Percentiles rank a stretch among this genome's conserved stretches.
These are phyloP conservation scores for Myochromella boudieri DNA, from an alignment of 768 basidiomycete genomes.

Conservation along the genomic window DNA sequence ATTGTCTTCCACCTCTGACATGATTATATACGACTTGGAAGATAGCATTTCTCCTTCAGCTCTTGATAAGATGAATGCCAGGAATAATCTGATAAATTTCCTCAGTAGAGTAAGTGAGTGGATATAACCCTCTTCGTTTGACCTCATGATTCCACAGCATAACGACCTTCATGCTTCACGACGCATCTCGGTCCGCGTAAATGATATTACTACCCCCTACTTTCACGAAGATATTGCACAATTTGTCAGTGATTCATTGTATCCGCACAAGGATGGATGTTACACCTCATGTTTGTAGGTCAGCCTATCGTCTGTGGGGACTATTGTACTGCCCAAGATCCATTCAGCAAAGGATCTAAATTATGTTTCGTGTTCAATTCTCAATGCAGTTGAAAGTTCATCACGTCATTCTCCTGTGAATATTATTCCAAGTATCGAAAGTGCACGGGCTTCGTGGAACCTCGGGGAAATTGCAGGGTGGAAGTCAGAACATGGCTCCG, in stretches of 20 bases:
- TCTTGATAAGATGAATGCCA: slow-evolving; percentile 58
- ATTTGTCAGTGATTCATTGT: slow-evolving; percentile 38
- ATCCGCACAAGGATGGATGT: not conserved
- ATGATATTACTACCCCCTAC: slow-evolving; percentile 63
- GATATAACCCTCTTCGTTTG: not conserved
- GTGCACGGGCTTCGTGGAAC: slow-evolving; percentile 68
- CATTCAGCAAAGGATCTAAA: slow-evolving; percentile 68
- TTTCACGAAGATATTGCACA: slow-evolving; percentile 63
- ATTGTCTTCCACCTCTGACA: slow-evolving; percentile 59
- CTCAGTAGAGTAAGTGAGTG: slow-evolving; percentile 45
- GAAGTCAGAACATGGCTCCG: slow-evolving; percentile 49
- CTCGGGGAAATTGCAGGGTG: slow-evolving; percentile 71
- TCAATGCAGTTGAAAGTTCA: slow-evolving; percentile 25
- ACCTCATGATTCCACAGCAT: slow-evolving; percentile 15
- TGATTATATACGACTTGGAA: slow-evolving; percentile 86
- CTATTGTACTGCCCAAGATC: slow-evolving; percentile 85
- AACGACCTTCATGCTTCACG: slow-evolving; percentile 40
- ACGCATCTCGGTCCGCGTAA: slow-evolving; percentile 70
- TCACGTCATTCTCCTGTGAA: slow-evolving; percentile 37
- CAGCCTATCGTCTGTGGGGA: slow-evolving; percentile 43
- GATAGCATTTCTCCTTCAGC: slow-evolving; percentile 77
- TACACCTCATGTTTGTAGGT: slow-evolving; percentile 28
- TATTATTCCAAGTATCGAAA: slow-evolving; percentile 85
- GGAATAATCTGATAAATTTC: slow-evolving; percentile 54
- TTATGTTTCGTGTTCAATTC: slow-evolving; percentile 52